phyloP scores from a whole-genome alignment of 1,284 basidiomycete species.

The Moesziomyces parantarcticus region DNA sequence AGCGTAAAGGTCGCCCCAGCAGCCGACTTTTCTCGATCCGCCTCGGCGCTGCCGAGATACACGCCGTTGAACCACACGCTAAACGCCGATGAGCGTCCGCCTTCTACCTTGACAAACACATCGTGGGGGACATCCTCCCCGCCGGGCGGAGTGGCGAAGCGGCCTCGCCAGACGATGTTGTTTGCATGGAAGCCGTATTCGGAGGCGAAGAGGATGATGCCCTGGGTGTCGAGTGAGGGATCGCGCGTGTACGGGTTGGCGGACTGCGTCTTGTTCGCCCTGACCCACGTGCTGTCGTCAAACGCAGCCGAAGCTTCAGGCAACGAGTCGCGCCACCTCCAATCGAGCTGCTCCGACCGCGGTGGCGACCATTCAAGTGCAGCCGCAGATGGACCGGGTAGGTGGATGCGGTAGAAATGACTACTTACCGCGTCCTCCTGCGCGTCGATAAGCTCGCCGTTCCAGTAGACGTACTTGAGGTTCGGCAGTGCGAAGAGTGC shows the following conservation, averaged over 20 bases:
- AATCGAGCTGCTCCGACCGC: constrained; percentile 66
- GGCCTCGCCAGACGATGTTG: constrained; percentile 82
- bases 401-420: no score
- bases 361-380: constrained; percentile 25
- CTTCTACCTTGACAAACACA: constrained; percentile 79
- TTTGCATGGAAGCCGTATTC: constrained; percentile 74
- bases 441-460: constrained; percentile 15
- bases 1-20: constrained; percentile 68
- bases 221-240: constrained; percentile 76
- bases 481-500: constrained; percentile 18
- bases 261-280: constrained; percentile 77
- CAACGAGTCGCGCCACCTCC: constrained; percentile 78
- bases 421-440: no score
- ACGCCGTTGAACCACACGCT: constrained; percentile 81
- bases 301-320: constrained; percentile 74
- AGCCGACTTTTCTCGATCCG: constrained; percentile 33
- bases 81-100: constrained; percentile 80
- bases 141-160: constrained; percentile 71
- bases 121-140: constrained; percentile 70
- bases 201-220: constrained; percentile 70
- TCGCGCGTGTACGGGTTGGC: constrained; percentile 73
- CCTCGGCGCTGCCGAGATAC: constrained; percentile 75
- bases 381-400: constrained; percentile 8
- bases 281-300: constrained; percentile 71
- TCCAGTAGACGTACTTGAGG: constrained; percentile 30